Evolutionary conservation across 805 yeast species (phyloP), one percentile per base, ranked within the genome.

Genomic region (Candida berthetii): DNA sequence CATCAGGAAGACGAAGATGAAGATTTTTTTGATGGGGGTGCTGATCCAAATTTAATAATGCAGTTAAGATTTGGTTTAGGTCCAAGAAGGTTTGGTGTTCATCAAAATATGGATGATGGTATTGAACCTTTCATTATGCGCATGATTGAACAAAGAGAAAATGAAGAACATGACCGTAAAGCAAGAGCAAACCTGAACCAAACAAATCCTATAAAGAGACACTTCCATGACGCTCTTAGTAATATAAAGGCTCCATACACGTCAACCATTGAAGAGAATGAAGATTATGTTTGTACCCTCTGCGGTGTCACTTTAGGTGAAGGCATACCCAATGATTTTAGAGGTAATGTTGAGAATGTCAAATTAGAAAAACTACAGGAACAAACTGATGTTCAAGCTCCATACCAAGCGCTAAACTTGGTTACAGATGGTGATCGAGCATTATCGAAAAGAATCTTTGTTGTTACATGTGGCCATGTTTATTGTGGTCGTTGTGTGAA

Each of bases 401-500:
- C 93, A 3, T 85, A 82, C 73, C 82, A 77, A 49, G 74, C 81
- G 31, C 49, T 68, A 14, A 55, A 60, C 14, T 62, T 65, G 22
- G 62, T 80, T n/a, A 71, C 81, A 0, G 69, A 66, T 10, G 64
- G 66, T 0, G 95, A 85, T 52, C 52, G 64, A 16, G 81, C 74
- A 42, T 62, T 85, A 28, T 82, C 90, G 0, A 77, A 70, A 51
- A 71, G 88, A 45, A 73, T 83, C 2, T 88, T 81, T 53, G 70
- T 72, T 16, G 73, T 85, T 0, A 61, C 64, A 32, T 88, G 96
- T 66, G 96, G 96, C 0, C 96, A 88, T 64, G 74, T 80, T 1
- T 88, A 77, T 57, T 88, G 96, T 60, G 96, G 96, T 1, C 62
- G 91, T 34, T 88, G 96, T 62, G 84, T 83, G 18, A 76, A 76